Evolutionary conservation across 192 early-diverging fungal species (phyloP).

Genomic region (Cetraspora pellucida): DNA sequence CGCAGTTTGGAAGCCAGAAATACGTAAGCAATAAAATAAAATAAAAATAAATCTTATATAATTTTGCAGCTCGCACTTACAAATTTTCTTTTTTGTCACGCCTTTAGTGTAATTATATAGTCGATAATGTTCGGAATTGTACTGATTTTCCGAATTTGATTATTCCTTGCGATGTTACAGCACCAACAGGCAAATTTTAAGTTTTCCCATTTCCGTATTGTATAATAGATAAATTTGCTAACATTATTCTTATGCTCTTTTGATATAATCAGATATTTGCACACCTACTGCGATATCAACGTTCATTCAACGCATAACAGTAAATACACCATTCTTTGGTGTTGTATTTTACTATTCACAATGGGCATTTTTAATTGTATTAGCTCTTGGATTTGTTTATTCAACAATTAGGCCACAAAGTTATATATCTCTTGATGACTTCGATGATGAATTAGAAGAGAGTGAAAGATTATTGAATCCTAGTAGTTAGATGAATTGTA

Average conservation of each 20-base stretch:
- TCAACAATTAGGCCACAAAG: slow-evolving; percentile 42
- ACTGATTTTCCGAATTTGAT: slow-evolving; percentile 51
- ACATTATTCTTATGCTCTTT: background rate
- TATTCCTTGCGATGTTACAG: slow-evolving; percentile 58
- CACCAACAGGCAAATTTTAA: slow-evolving; percentile 39
- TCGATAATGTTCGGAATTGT: slow-evolving; percentile 45
- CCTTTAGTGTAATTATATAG: slow-evolving; percentile 57
- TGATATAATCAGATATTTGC: slow-evolving; percentile 46
- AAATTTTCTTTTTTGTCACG: no score
- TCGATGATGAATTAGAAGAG: slow-evolving; percentile 43
- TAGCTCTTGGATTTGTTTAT: slow-evolving; percentile 44
- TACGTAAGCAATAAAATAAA: slow-evolving; percentile 47
- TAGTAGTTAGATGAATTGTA: no score
- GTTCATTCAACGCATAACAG: slow-evolving; percentile 47
- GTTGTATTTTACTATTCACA: slow-evolving; percentile 56
- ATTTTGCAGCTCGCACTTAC: no score
- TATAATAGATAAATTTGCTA: background rate
- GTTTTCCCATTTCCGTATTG: background rate
- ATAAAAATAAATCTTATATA: no score
- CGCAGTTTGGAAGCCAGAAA: slow-evolving; percentile 64
- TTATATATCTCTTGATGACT: slow-evolving; percentile 43
- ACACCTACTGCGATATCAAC: slow-evolving; percentile 60
- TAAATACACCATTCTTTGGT: slow-evolving; percentile 58
- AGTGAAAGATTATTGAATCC: slow-evolving; percentile 36
- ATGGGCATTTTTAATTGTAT: slow-evolving; percentile 54